phyloP scores from a whole-genome alignment of 2,329 filamentous ascomycete species.

The Cordyceps cateniannulata region DNA sequence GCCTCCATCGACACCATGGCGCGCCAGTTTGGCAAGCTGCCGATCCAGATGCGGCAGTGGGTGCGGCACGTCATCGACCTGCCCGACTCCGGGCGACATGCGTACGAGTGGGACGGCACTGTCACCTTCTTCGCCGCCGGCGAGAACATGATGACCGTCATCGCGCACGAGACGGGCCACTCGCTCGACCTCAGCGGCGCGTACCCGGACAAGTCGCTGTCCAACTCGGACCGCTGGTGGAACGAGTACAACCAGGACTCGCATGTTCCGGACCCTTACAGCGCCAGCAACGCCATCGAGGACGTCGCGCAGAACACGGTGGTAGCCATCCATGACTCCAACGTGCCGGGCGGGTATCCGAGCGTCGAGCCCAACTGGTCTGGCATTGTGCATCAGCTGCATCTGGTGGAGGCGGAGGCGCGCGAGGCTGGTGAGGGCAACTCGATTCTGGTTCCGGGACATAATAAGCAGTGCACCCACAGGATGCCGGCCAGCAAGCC shows the following conservation, averaged over 20 bases:
- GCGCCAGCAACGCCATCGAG: slow-evolving; percentile 6
- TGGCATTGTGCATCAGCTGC: slow-evolving; percentile 7
- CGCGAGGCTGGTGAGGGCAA: slow-evolving; percentile 8
- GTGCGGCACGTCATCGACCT: slow-evolving; percentile 17
- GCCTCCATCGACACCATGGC: slow-evolving; percentile 18
- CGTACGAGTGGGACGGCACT: slow-evolving; percentile 7
- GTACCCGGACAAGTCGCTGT: slow-evolving; percentile 5
- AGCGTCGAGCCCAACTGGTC: slow-evolving; percentile 5
- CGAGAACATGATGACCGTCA: slow-evolving; percentile 11
- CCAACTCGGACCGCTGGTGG: slow-evolving; percentile 11
- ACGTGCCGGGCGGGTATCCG: slow-evolving; percentile 6
- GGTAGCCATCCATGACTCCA: slow-evolving; percentile 5
- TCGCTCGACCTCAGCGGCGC: slow-evolving; percentile 9
- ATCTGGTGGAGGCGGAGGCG: slow-evolving; percentile 7
- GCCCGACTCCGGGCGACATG: neutral
- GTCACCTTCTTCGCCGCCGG: slow-evolving; percentile 7
- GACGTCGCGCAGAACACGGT: slow-evolving; percentile 11
- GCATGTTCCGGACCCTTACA: slow-evolving; percentile 9
- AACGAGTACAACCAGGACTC: slow-evolving; percentile 6
- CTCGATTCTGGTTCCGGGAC: slow-evolving; percentile 4
- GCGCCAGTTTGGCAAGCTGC: slow-evolving; percentile 20
- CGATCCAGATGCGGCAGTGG: slow-evolving; percentile 21
- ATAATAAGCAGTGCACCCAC: slow-evolving; percentile 8
- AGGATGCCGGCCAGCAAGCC: neutral
- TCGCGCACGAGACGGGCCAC: slow-evolving; percentile 9